Evolutionary conservation across 1,139 yeast genomes (phyloP), one percentile per base, ranked within the genome.

Genomic region (Candida pseudoviswanathii): DNA sequence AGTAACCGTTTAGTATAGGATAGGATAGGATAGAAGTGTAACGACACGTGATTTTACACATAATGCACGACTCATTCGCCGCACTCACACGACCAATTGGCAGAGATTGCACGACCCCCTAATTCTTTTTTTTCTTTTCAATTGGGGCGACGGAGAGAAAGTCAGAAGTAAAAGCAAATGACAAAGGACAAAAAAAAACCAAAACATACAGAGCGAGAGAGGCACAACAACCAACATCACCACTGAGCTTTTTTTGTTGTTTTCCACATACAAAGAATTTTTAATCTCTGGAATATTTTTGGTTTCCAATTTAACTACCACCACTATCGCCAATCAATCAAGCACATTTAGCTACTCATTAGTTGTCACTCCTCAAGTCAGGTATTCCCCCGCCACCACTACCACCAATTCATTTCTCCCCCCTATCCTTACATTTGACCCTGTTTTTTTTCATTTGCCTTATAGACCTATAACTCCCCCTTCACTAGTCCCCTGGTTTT

Each of bases 331-430:
- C 9, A 27, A 27, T 27, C 37, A 44, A 25, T 38, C 39, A 40
- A 33, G 32, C 41, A n/a, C 34, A n/a, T n/a, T 41, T 24, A 32
- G 42, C 42, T 39, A 44, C 9, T 27, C 10, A 21, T 41, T 41
- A 9, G 10, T 31, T 37, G 21, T 31, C 41, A 29, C 11, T 25
- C 26, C 21, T 27, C 27, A 22, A 29, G 31, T 21, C 36, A 40
- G 8, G 8, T 36, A n/a, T 10, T n/a, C 25, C 11, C 25, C 27
- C 30, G 8, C 16, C 16, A 37, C 4, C 25, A 36, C 40, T 22
- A 36, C 16, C 16, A 16, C 16, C 16, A 16, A 16, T 16, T 16
- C 16, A 16, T 16, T 16, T 16, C 16, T 16, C 16, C 16, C 16
- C 16, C 16, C 16, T 16, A 16, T 16, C 16, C 6, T 27, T 27